Base-by-base conservation (phyloP, 306 rosid species). In the Crotalaria pallida region DNA sequence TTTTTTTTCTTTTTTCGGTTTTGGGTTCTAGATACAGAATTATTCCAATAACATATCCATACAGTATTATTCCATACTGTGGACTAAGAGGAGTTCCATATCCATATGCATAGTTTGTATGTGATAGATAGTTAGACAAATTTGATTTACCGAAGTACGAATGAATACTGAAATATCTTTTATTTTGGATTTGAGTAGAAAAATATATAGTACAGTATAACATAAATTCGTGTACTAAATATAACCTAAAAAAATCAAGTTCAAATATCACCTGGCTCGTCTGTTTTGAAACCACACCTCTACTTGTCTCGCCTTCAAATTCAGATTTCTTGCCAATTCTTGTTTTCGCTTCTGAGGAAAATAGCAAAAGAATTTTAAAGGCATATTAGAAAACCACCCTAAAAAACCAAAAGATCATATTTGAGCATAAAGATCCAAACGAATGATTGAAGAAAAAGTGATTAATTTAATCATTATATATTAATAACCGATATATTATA, bases 221-320 rank as follows among this genome's bases (percentile, higher is more conserved):
- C 5, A 27, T 27, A 27, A 27, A 27, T 27, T 27, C 5, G 0
- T 2, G 31, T 27, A 4, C 31, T 27, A 27, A 27, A 27, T 27
- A 27, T 27, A 3, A 27, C 5, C 31, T 26, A 26, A 26, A 26
- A 26, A 26, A 2, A 26, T 26, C 1, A 29, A 29, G 34, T 31
- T 31, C 36, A 31, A 5, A 5, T 31, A 31, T 31, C 36, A 94
- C 98, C 98, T 90, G 36, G 98, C 98, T 76, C 98, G 83, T 65
- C 97, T 79, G 79, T 94, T 94, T 70, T 94, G 98, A 68, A 94
- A 94, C 98, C 98, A 94, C 65, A 94, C 98, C 78, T 94, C 98
- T 44, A 94, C 95, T 87, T 94, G 98, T 67, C 98, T 82, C 3
- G 95, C 83, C 38, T 80, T 81, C 67, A 94, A 85, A 55, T 83